These are phyloP conservation scores for Penicillium sp. DNA, from an alignment of 2,329 filamentous ascomycete genomes.

Conservation along the genomic window DNA sequence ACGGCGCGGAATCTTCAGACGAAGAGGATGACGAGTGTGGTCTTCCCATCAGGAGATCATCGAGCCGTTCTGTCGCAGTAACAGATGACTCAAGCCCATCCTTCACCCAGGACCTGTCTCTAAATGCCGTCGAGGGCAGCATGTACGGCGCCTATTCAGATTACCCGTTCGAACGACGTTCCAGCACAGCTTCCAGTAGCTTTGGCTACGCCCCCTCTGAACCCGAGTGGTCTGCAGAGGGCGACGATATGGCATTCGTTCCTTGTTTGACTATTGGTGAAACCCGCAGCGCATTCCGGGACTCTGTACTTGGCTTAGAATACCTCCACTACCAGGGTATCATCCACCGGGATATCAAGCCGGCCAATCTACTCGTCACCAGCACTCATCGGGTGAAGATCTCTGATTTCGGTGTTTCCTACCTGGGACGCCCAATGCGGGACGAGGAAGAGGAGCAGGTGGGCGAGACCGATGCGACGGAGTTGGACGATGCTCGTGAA, in stretches of 20 bases:
- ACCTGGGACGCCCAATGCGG: conserved; percentile 82
- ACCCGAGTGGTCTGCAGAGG: conserved; percentile 47
- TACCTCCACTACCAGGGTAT: conserved; percentile 88
- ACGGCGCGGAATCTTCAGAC: conserved; percentile 60
- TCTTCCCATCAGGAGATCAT: conserved; percentile 32
- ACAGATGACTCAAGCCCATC: conserved; percentile 55
- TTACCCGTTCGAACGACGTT: conserved; percentile 63
- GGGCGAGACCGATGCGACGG: conserved; percentile 78
- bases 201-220: conserved; percentile 46
- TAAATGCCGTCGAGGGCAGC: conserved; percentile 67
- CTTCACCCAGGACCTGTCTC: conserved; percentile 36
- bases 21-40: conserved; percentile 44
- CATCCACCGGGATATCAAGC: conserved; percentile 81
- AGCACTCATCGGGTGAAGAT: conserved; percentile 88
- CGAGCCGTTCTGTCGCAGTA: conserved; percentile 35
- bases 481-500: conserved; percentile 89
- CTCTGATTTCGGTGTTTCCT: conserved; percentile 97
- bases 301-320: conserved; percentile 88
- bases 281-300: conserved; percentile 80
- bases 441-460: conserved; percentile 76
- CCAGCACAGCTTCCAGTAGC: conserved; percentile 74
- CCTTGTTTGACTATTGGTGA: conserved; percentile 86
- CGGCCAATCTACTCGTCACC: conserved; percentile 87
- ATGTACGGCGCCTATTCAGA: conserved; percentile 73
- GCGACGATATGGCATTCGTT: conserved; percentile 88